Conservation (phyloP, 2,329 filamentous ascomycete species). For the Ophiocordyceps sinensis region DNA sequence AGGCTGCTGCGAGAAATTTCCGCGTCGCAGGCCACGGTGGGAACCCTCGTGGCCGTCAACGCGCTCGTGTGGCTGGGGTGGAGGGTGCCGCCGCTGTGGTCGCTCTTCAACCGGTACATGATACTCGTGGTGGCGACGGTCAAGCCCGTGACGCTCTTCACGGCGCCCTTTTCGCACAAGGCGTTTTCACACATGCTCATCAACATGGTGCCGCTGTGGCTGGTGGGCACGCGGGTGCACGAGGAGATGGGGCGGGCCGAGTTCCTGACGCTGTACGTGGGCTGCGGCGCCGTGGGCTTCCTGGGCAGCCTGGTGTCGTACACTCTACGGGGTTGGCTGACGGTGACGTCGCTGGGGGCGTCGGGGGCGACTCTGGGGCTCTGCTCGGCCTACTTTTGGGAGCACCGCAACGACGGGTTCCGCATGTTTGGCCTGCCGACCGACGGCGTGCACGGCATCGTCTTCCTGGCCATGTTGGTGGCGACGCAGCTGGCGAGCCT, state of each 20-base stretch:
- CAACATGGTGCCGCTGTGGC: constrained; percentile 53
- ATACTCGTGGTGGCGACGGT: constrained; percentile 51
- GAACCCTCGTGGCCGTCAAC: constrained; percentile 46
- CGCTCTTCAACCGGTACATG: constrained; percentile 53
- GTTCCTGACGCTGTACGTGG: constrained; percentile 54
- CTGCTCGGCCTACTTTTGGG: constrained; percentile 45
- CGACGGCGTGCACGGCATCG: constrained; percentile 40
- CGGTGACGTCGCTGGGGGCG: constrained; percentile 46
- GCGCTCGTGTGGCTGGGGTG: constrained; percentile 40
- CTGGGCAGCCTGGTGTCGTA: constrained; percentile 40
- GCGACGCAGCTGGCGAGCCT: constrained; percentile 34
- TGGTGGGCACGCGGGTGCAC: constrained; percentile 53
- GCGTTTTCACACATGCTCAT: constrained; percentile 40
- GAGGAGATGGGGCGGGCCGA: constrained; percentile 55
- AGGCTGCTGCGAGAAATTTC: constrained; percentile 47
- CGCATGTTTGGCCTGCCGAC: constrained; percentile 42
- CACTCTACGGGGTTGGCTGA: constrained; percentile 29
- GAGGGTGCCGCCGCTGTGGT: constrained; percentile 51
- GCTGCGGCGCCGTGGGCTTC: constrained; percentile 42
- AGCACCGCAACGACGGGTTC: constrained; percentile 41
- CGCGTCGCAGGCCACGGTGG: constrained; percentile 49
- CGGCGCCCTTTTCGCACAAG: constrained; percentile 57
- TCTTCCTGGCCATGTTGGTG: constrained; percentile 35
- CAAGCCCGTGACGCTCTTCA: constrained; percentile 44
- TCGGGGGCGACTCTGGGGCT: constrained; percentile 51